These are phyloP conservation scores for Pestalotiopsis sp. DNA, from an alignment of 2,329 filamentous ascomycete species.

Conservation along the genomic window DNA sequence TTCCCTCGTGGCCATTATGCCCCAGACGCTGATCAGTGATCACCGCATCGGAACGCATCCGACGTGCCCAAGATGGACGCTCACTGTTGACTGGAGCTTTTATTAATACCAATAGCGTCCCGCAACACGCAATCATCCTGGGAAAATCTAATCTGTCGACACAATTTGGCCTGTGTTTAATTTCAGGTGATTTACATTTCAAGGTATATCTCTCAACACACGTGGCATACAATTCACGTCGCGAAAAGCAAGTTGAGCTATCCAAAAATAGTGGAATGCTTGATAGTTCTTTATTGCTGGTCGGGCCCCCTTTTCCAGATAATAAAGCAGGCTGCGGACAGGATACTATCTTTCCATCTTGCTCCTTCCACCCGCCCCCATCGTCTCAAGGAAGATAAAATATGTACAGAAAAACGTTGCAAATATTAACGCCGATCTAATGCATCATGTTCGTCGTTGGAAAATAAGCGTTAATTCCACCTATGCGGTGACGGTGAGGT, in stretches of 20 bases:
- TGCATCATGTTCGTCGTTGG: background rate
- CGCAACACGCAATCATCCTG: background rate
- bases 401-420: background rate
- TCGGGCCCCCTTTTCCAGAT: too few species aligned
- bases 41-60: background rate
- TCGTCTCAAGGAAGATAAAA: background rate
- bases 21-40: background rate
- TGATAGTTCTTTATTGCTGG: too few species aligned
- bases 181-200: background rate
- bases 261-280: too few species aligned
- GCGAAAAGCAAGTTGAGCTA: too few species aligned
- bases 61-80: background rate
- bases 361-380: too few species aligned
- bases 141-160: background rate
- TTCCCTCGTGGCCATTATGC: background rate
- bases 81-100: too few species aligned
- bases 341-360: background rate
- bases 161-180: too few species aligned
- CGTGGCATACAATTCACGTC: too few species aligned
- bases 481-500: slow-evolving; percentile 21
- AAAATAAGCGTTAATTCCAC: background rate
- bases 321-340: background rate
- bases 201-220: background rate
- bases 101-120: too few species aligned
- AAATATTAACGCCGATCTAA: slow-evolving; percentile 2